A percentile compares a stretch with the other conserved stretches of the same genome.
phyloP scores from a whole-genome alignment of 805 yeast species.

The Wickerhamiella spandovensis region DNA sequence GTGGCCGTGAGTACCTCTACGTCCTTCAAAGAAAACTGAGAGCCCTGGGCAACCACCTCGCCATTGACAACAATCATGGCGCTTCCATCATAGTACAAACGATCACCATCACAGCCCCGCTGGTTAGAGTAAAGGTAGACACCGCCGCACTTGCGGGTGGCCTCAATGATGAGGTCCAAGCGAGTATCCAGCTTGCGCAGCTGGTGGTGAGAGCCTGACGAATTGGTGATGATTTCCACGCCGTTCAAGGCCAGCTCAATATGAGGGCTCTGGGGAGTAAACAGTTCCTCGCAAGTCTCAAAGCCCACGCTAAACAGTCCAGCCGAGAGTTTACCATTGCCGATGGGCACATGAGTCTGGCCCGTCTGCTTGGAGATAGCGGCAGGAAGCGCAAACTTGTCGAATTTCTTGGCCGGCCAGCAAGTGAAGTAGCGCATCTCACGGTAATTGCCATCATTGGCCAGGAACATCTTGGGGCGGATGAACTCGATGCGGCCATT shows the following conservation, averaged over 20 bases:
- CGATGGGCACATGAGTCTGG: conserved; percentile 61
- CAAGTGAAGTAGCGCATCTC: conserved; percentile 97
- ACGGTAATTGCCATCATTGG: conserved; percentile 95
- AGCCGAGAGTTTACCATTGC: conserved; percentile 81
- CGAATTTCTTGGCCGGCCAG: conserved; percentile 76
- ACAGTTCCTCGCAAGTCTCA: conserved; percentile 95
- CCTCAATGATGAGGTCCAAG: conserved; percentile 73
- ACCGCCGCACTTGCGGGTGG: conserved; percentile 95
- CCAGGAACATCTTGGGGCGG: conserved; percentile 85
- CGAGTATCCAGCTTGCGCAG: conserved; percentile 78
- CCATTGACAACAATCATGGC: conserved; percentile 92
- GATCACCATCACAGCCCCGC: conserved; percentile 96
- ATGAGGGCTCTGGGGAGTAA: conserved; percentile 94
- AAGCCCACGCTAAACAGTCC: conserved; percentile 86
- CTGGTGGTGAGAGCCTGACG: conserved; percentile 97
- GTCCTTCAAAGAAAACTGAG: conserved; percentile 78
- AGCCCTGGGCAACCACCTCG: conserved; percentile 78
- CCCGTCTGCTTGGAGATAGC: conserved; percentile 50
- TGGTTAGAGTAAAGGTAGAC: conserved; percentile 88
- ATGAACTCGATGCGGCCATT: conserved; percentile 71
- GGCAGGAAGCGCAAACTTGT: conserved; percentile 60
- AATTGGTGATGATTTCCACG: conserved; percentile 91
- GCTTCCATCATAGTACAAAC: conserved; percentile 94
- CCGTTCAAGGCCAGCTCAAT: conserved; percentile 87
- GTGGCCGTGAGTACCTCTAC: conserved; percentile 96